phyloP scores from a whole-genome alignment of 352 stramenopile species.

The Lagenidium giganteum region DNA sequence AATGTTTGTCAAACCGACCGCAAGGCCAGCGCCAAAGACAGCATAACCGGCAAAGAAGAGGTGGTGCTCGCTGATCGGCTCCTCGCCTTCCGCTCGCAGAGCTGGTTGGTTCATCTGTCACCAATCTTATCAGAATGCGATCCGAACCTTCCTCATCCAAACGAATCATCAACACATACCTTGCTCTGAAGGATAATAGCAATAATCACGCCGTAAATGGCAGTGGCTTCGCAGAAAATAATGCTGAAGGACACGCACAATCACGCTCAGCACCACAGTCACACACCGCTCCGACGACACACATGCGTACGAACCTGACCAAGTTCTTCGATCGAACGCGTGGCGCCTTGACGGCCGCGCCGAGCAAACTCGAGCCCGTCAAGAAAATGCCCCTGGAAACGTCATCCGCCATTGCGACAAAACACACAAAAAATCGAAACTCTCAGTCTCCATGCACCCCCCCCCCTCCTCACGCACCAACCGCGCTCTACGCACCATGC shows the following conservation, averaged over 20 bases:
- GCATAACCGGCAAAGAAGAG: conserved; percentile 96
- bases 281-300: too few species aligned
- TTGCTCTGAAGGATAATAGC: conserved; percentile 98
- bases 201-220: conserved; percentile 99
- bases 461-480: too few species aligned
- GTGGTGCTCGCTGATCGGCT: conserved; percentile 53
- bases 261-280: conserved; percentile 1
- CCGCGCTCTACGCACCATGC: conserved; percentile 65
- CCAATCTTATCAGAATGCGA: too few species aligned
- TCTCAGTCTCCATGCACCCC: too few species aligned
- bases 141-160: too few species aligned
- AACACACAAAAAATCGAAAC: too few species aligned
- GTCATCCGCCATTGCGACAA: neutral
- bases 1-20: conserved; percentile 97
- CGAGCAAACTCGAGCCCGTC: conserved; percentile 93
- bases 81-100: conserved; percentile 39
- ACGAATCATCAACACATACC: too few species aligned
- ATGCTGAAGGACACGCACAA: too few species aligned
- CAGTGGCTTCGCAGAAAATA: conserved; percentile 99
- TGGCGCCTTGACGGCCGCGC: conserved; percentile 96
- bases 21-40: conserved; percentile 94
- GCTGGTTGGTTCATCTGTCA: conserved; percentile 72
- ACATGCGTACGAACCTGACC: conserved; percentile 79
- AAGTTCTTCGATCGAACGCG: conserved; percentile 98
- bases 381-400: conserved; percentile 78